These are phyloP conservation scores for Aphanomyces invadans DNA, from an alignment of 352 stramenopile species.

Conservation along the genomic window DNA sequence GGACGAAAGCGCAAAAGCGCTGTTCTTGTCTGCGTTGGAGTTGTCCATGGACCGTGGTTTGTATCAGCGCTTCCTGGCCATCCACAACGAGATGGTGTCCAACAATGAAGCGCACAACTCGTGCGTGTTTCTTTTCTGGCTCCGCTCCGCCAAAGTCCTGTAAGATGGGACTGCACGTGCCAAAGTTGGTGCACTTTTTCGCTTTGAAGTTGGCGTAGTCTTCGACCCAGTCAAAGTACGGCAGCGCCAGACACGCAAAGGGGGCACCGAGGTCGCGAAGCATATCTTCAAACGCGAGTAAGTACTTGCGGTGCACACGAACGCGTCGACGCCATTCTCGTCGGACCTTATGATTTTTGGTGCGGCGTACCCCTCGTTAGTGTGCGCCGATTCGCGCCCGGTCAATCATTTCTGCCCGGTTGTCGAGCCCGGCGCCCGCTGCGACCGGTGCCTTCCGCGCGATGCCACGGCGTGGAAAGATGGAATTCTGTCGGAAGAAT, in stretches of 20 bases:
- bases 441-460: neutral
- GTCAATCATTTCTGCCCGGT: neutral
- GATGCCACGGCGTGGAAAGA: neutral
- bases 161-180: slow-evolving; percentile 58
- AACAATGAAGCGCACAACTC: slow-evolving; percentile 69
- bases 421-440: neutral
- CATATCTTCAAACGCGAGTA: slow-evolving; percentile 66
- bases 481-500: neutral
- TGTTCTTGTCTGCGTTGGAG: slow-evolving; percentile 67
- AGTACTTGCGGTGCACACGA: slow-evolving; percentile 25
- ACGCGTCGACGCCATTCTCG: neutral
- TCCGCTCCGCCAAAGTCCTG: slow-evolving; percentile 61
- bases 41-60: slow-evolving; percentile 69
- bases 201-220: slow-evolving; percentile 11
- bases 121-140: slow-evolving; percentile 86
- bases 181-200: neutral
- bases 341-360: neutral
- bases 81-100: slow-evolving; percentile 82
- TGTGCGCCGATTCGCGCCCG: neutral
- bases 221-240: slow-evolving; percentile 42
- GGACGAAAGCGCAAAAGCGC: slow-evolving; percentile 33
- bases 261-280: slow-evolving; percentile 34
- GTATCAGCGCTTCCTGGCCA: slow-evolving; percentile 83
- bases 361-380: neutral
- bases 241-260: slow-evolving; percentile 48